A percentile compares a stretch with the other conserved stretches of the same genome.
Conservation (phyloP, 2,329 filamentous ascomycete species). For the Thelonectria discophora region DNA sequence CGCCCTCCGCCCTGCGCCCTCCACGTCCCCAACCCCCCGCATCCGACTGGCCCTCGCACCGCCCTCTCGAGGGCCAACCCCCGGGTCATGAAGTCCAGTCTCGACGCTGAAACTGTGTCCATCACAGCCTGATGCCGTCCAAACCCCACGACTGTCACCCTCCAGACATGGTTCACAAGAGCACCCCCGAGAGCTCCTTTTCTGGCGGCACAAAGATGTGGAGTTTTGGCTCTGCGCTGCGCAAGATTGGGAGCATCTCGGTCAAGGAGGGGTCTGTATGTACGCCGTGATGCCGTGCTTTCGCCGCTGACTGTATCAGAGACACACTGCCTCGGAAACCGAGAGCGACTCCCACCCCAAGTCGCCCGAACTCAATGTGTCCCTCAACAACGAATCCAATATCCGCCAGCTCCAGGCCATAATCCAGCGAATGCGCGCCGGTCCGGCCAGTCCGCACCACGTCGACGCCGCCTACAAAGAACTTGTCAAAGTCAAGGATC, state of each 20-base stretch:
- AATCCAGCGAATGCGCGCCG: conserved; percentile 48
- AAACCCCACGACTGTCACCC: conserved; percentile 25
- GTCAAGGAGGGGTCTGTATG: conserved; percentile 33
- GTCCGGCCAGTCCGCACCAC: conserved; percentile 46
- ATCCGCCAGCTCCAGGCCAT: conserved; percentile 49
- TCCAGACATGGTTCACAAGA: conserved; percentile 44
- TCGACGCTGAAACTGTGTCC: conserved; percentile 37
- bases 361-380: conserved; percentile 37
- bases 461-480: conserved; percentile 57
- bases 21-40: neutral
- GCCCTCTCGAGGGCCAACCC: conserved; percentile 34
- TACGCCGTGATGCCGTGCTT: neutral
- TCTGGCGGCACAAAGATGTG: conserved; percentile 35
- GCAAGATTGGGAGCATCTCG: conserved; percentile 34
- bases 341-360: conserved; percentile 42
- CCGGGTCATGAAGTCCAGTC: conserved; percentile 39
- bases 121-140: conserved; percentile 38
- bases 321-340: conserved; percentile 30
- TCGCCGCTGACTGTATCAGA: conserved; percentile 1
- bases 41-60: conserved; percentile 3
- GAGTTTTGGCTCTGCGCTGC: conserved; percentile 34
- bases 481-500: conserved; percentile 53
- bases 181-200: conserved; percentile 40
- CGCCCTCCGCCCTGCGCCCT: neutral
- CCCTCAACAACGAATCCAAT: conserved; percentile 45